These are phyloP conservation scores for Erodium trifolium DNA, from an alignment of 441 rosid species.

Conservation along the genomic window DNA sequence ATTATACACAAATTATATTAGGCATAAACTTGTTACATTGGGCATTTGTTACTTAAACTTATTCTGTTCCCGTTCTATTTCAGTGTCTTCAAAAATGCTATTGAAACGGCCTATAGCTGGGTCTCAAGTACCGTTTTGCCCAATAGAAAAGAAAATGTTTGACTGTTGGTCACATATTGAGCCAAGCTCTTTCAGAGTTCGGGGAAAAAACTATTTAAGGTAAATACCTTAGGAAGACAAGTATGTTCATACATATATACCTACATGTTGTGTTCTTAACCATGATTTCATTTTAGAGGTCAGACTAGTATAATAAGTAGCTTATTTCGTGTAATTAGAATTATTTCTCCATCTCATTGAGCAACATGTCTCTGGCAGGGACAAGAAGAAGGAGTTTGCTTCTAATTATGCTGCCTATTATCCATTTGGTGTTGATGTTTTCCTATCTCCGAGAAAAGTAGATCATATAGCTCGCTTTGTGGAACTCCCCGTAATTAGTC, in stretches of 20 bases:
- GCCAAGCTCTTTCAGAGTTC: conserved; percentile 65
- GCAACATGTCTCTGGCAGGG: conserved; percentile 39
- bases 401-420: conserved; percentile 63
- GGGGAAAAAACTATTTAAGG: conserved; percentile 65
- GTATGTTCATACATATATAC: background rate
- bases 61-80: conserved; percentile 16
- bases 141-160: conserved; percentile 67
- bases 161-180: conserved; percentile 79
- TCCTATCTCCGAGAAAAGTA: conserved; percentile 57
- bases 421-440: conserved; percentile 89
- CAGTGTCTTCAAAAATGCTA: conserved; percentile 68
- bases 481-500: conserved; percentile 52
- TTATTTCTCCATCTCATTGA: no score
- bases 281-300: no score
- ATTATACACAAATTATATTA: background rate
- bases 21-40: background rate
- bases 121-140: conserved; percentile 85
- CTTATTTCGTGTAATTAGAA: no score
- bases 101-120: conserved; percentile 76
- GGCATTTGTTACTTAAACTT: conserved; percentile 12
- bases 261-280: no score
- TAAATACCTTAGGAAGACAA: conserved; percentile 21
- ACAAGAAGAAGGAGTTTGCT: conserved; percentile 78
- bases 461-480: conserved; percentile 69
- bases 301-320: no score